Base-by-base conservation (phyloP, 306 rosid genomes). In the Cucurbita ficifolia region DNA sequence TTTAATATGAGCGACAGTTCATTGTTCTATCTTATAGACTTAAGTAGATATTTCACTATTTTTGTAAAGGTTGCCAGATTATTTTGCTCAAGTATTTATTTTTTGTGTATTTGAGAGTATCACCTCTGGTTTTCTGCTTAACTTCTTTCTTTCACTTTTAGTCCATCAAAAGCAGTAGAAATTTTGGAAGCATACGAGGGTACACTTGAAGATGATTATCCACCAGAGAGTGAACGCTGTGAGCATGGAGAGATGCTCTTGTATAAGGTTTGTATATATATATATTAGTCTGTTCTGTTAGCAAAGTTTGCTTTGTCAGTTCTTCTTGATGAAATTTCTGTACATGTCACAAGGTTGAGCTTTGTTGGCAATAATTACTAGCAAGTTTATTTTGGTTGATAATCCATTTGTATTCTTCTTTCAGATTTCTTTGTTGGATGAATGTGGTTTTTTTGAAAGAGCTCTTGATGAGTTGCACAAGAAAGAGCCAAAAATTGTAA, bases 121-220 rank as follows among this genome's bases (percentile, higher is more conserved):
- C 3, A 1, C 39, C 38, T 56, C 5, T 50, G 46, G 38, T 19
- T 72, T 72, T 72, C 52, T 22, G 11, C 45, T 21, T 13, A 55
- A 72, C 45, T 18, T 72, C 29, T 54, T 55, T 54, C 22, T 24
- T 39, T 40, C 60, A 70, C 29, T 50, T 69, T 5, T 80, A 94
- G 99, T 78, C 87, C 88, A 16, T 77, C 89, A 54, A 94, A 94
- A 82, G 97, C 99, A 11, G 92, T 94, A 81, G 99, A 94, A 81
- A 94, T 94, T 84, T 83, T 94, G 83, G 99, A 94, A 88, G 99
- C 99, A 63, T 94, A 94, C 75, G 99, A 91, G 81, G 99, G 99
- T 68, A 94, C 99, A 4, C 85, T 94, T 46, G 99, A 94, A 85
- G 97, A 91, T 77, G 97, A 91, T 84, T 70, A 87, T 78, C 99